These are phyloP conservation scores for Crithidia acanthocephali DNA, from an alignment of 208 protist genomes.

Conservation along the genomic window DNA sequence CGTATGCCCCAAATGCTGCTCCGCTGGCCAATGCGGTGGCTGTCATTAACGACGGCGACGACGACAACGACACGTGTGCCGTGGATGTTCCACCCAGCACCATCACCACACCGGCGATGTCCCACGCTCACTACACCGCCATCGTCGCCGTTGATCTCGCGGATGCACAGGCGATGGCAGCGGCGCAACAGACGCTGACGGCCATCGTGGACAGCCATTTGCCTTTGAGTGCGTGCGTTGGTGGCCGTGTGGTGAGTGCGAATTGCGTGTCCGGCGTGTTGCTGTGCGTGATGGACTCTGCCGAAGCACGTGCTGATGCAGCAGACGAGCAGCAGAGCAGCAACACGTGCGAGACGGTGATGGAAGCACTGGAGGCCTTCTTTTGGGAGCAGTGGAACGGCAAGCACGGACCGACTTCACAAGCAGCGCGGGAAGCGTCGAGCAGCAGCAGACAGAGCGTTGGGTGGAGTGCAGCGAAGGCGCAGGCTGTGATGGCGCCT, in stretches of 20 bases:
- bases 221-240: neutral
- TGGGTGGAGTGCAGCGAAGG: neutral
- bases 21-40: neutral
- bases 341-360: neutral
- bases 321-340: neutral
- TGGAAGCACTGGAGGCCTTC: slow-evolving; percentile 6
- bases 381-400: slow-evolving; percentile 22
- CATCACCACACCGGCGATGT: slow-evolving; percentile 15
- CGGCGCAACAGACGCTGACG: neutral
- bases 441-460: neutral
- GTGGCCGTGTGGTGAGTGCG: neutral
- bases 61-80: neutral
- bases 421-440: neutral
- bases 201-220: slow-evolving; percentile 29
- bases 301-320: neutral
- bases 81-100: slow-evolving; percentile 2
- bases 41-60: neutral
- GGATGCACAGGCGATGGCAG: neutral
- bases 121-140: slow-evolving; percentile 34
- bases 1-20: no score
- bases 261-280: slow-evolving; percentile 26
- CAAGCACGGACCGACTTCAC: neutral
- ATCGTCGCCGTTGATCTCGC: slow-evolving; percentile 17
- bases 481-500: neutral
- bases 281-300: slow-evolving; percentile 10